Percentiles rank a stretch among this genome's conserved stretches.
These are phyloP conservation scores for Babesia bovis DNA, from an alignment of 169 alveolate genomes.

Conservation along the genomic window DNA sequence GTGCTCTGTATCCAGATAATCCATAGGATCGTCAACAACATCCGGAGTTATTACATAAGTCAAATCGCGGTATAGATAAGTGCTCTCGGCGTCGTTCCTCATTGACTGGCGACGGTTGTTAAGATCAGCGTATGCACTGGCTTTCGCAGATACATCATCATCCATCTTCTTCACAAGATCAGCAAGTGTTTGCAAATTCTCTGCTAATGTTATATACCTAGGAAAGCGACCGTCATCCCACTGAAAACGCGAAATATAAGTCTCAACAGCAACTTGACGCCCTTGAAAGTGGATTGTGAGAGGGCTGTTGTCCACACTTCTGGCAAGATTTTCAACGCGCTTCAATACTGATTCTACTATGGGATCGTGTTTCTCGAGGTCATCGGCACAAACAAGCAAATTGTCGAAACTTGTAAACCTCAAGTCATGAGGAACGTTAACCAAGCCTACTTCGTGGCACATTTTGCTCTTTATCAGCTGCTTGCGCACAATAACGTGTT, in stretches of 20 bases:
- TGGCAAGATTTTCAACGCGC: slow-evolving; percentile 73
- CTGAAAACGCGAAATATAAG: slow-evolving; percentile 77
- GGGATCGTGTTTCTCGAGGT: slow-evolving; percentile 78
- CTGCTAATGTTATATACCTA: slow-evolving; percentile 79
- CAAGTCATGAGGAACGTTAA: slow-evolving; percentile 80
- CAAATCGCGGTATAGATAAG: slow-evolving; percentile 72
- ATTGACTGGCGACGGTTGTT: slow-evolving; percentile 69
- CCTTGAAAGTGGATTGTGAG: slow-evolving; percentile 77
- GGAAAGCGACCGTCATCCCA: slow-evolving; percentile 91
- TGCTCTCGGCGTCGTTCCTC: slow-evolving; percentile 54
- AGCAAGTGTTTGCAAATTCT: slow-evolving; percentile 76
- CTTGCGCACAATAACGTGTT: slow-evolving; percentile 68
- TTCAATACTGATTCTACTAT: slow-evolving; percentile 77
- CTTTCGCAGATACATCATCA: slow-evolving; percentile 79
- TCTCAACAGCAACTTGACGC: slow-evolving; percentile 74
- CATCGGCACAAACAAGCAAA: slow-evolving; percentile 79
- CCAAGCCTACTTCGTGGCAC: slow-evolving; percentile 70
- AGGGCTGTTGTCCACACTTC: slow-evolving; percentile 73
- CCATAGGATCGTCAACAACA: slow-evolving; percentile 71
- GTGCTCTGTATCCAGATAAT: slow-evolving; percentile 81
- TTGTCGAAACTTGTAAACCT: slow-evolving; percentile 82
- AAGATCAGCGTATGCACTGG: slow-evolving; percentile 80
- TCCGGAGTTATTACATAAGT: slow-evolving; percentile 86
- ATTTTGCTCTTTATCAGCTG: slow-evolving; percentile 67
- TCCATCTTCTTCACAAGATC: slow-evolving; percentile 78